These are phyloP conservation scores for Candida khao-thaluensis DNA, from an alignment of 805 yeast genomes.

Conservation along the genomic window DNA sequence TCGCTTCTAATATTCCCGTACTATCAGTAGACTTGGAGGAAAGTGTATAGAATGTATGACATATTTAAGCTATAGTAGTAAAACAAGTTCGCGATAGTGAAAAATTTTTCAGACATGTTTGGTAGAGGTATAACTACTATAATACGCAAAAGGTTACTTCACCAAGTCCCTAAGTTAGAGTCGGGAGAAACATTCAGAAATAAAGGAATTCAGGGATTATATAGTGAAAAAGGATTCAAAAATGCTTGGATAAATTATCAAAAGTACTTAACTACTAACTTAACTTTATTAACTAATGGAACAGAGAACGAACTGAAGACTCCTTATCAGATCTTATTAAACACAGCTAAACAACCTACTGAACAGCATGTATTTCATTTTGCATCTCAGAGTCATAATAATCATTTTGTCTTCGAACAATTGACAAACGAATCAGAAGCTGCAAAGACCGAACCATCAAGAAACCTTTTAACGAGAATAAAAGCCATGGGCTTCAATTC, in stretches of 20 bases:
- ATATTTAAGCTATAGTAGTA: neutral
- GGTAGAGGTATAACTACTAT: neutral
- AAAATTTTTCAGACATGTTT: conserved; percentile 10
- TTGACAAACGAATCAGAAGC: conserved; percentile 37
- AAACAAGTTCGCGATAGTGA: neutral
- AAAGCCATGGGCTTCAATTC: conserved; percentile 32
- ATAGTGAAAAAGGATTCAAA: conserved; percentile 62
- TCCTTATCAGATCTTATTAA: conserved; percentile 67
- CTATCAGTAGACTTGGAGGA: conserved; percentile 6
- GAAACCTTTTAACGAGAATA: conserved; percentile 38
- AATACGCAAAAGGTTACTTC: conserved; percentile 42
- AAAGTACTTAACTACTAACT: conserved; percentile 54
- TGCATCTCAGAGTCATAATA: conserved; percentile 90
- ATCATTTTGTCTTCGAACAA: conserved; percentile 82
- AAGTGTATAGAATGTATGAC: neutral
- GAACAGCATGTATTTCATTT: conserved; percentile 74
- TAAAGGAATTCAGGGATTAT: conserved; percentile 64
- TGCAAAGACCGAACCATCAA: conserved; percentile 33
- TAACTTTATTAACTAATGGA: conserved; percentile 68
- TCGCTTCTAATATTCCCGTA: conserved; percentile 65
- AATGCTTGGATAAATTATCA: conserved; percentile 84
- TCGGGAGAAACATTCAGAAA: conserved; percentile 36
- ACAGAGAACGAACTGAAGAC: conserved; percentile 74
- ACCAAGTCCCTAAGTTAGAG: conserved; percentile 60
- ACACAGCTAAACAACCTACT: conserved; percentile 65